A percentile compares a stretch with the other conserved stretches of the same genome.
These are phyloP conservation scores for Prunus campanulata DNA, from an alignment of 306 rosid genomes.

Conservation along the genomic window DNA sequence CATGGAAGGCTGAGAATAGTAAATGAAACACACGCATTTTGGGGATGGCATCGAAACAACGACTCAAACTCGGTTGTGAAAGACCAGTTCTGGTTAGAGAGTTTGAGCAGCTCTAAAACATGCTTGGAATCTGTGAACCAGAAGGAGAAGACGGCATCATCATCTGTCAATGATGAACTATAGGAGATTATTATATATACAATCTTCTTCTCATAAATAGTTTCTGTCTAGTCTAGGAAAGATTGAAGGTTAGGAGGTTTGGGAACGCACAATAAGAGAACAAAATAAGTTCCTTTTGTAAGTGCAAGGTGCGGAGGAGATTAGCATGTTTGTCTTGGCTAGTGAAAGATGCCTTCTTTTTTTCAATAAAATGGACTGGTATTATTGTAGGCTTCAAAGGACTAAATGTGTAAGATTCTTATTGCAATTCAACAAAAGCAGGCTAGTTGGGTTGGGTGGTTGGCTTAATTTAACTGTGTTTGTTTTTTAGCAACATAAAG, in stretches of 20 bases:
- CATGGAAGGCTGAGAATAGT: constrained; percentile 60
- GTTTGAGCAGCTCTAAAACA: constrained; percentile 29
- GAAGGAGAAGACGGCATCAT: background rate
- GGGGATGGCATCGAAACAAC: constrained; percentile 90
- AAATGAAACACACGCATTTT: constrained; percentile 63
- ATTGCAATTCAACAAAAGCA: too few species aligned
- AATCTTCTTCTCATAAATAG: too few species aligned
- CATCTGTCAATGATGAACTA: background rate
- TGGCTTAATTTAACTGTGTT: too few species aligned
- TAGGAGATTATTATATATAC: background rate
- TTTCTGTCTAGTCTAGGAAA: background rate
- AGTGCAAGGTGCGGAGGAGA: background rate
- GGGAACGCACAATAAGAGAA: too few species aligned
- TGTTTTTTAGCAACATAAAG: too few species aligned
- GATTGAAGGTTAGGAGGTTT: background rate
- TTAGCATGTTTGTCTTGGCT: background rate
- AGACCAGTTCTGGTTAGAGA: constrained; percentile 51
- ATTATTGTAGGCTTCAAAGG: too few species aligned
- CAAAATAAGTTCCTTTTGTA: background rate
- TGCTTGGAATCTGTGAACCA: constrained; percentile 11
- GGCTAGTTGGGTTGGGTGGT: too few species aligned
- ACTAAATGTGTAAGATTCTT: too few species aligned
- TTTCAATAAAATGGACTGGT: background rate
- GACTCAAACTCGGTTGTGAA: constrained; percentile 44
- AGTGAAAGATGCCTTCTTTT: background rate